phyloP scores from a whole-genome alignment of 2,329 filamentous ascomycete species.

The Leptosphaerulina australis region DNA sequence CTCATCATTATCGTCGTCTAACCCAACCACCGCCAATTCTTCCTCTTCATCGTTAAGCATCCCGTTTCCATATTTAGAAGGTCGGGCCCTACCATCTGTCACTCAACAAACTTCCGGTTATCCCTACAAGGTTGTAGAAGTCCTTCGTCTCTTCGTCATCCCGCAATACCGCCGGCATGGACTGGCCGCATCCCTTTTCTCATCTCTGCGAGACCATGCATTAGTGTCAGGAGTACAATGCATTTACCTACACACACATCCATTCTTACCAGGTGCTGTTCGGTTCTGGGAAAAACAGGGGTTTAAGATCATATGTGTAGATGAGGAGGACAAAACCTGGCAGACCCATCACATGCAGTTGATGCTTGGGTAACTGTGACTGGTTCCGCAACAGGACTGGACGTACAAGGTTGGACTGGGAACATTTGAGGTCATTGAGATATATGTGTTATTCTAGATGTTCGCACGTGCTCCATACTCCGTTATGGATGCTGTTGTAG shows the following conservation, averaged over 20 bases:
- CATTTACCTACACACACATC: constrained; percentile 28
- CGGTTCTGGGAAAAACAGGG: constrained; percentile 27
- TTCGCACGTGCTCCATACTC: not conserved
- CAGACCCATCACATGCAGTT: constrained; percentile 22
- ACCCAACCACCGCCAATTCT: not conserved
- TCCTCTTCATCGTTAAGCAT: no score
- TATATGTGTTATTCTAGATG: no score
- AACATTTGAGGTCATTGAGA: no score
- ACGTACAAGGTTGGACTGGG: no score
- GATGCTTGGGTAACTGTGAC: constrained; percentile 1
- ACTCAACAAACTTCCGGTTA: not conserved
- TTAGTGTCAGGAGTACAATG: constrained; percentile 4
- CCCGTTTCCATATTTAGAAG: not conserved
- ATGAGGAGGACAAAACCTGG: constrained; percentile 23
- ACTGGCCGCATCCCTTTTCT: constrained; percentile 17
- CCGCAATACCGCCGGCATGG: constrained; percentile 20
- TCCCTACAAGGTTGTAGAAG: constrained; percentile 14
- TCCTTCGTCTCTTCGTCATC: constrained; percentile 20
- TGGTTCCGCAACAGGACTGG: not conserved
- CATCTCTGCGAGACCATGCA: constrained; percentile 6
- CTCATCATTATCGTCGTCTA: not conserved
- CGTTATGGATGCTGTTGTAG: not conserved
- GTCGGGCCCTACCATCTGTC: not conserved
- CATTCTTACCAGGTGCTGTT: constrained; percentile 24
- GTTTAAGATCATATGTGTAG: constrained; percentile 13